Evolutionary conservation across 2,329 filamentous ascomycete species (phyloP), one percentile per base, ranked within the genome.

Genomic region (Lachnellula suecica): DNA sequence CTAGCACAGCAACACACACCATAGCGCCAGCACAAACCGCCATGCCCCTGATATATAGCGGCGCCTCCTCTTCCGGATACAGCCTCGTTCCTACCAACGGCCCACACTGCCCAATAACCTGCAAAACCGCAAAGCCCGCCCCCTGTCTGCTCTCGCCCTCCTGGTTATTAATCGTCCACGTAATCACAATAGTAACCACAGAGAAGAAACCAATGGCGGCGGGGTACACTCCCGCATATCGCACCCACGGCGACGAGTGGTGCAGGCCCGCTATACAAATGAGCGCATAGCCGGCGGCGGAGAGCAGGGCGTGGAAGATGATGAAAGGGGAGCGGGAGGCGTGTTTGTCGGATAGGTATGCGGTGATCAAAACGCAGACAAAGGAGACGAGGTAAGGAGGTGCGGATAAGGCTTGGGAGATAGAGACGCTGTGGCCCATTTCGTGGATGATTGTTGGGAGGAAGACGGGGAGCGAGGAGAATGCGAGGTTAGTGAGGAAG

Each of bases 131-230:
- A 63, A 96, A 89, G 1, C 87, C 89, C 1, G 83, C 83, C 0
- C 89, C 89, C 59, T 88, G 87, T 6, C 83, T 81, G 47, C 81
- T 82, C 56, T 85, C 82, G 11, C 77, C 83, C 48, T 79, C 73
- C 66, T 94, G 89, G 69, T 96, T 96, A 66, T 96, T 95, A 65
- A 96, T 82, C 31, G 82, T 89, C 91, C 91, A 96, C 2, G 89
- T 87, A 51, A 96, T 88, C 60, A 92, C 87, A 27, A 96, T 78
- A 0, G 90, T 91, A 52, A 96, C 88, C 19, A 90, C 87, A 54
- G 82, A 85, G 75, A 96, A 93, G 71, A 96, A 94, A 4, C 91
- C 91, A 1, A 84, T 74, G 2, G 85, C 81, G 2, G 91, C 90
- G 0, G 89, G 90, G 67, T 87, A 96, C 7, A 96, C 79, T 51